Conservation (phyloP, 2,329 filamentous ascomycete genomes). For the Zymoseptoria pseudotritici region DNA sequence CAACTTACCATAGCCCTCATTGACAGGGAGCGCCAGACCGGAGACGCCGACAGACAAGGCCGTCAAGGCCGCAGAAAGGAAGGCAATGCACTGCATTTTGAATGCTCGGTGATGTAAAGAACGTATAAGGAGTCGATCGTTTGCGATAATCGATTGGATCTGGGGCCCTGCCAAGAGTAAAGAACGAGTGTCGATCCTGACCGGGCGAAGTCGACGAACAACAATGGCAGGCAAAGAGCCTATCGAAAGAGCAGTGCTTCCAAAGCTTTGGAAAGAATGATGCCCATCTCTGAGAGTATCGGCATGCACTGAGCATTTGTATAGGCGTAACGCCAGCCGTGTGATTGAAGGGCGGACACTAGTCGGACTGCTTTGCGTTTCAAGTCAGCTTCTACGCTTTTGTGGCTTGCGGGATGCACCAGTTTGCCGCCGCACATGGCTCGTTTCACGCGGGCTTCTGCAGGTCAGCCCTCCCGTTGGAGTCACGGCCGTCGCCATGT, state of each 20-base stretch:
- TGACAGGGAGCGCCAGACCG: conserved; percentile 1
- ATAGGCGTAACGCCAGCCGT: neutral
- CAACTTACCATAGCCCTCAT: neutral
- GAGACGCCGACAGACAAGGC: conserved; percentile 3
- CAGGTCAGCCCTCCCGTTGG: neutral
- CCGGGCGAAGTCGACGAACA: neutral
- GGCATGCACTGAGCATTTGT: neutral
- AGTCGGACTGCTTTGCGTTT: neutral
- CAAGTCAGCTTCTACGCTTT: neutral
- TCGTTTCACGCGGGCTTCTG: neutral
- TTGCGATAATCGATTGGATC: neutral
- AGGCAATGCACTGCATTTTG: conserved; percentile 12
- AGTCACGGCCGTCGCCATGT: neutral
- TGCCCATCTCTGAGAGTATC: neutral
- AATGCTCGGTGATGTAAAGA: neutral
- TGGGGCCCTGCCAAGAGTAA: neutral
- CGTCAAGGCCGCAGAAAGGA: conserved; percentile 13
- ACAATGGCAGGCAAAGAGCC: neutral
- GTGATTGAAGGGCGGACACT: neutral
- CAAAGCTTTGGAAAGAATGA: neutral
- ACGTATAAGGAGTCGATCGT: neutral
- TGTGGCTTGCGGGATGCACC: neutral
- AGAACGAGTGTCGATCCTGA: neutral
- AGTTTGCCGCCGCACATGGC: neutral
- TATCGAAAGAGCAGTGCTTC: neutral